Evolutionary conservation across 345 rosid species (phyloP), one percentile per base, ranked within the genome.

Genomic region (Hirschfeldia incana): DNA sequence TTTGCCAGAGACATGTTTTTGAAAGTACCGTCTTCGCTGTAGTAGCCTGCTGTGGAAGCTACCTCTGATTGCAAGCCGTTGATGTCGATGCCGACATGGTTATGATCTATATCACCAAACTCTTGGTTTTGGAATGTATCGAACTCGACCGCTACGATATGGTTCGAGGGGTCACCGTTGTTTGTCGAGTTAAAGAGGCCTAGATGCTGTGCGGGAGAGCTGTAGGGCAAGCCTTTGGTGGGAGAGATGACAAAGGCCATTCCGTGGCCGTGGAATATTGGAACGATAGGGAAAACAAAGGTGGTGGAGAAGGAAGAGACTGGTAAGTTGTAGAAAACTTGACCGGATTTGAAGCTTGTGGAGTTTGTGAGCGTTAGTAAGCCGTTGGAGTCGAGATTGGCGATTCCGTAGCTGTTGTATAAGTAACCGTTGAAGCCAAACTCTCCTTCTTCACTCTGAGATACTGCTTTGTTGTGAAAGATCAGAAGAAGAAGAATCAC

Each of bases 91-190:
- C 73, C 79, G 17, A 58, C 79, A 76, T 76, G 79, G 73, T 76
- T 76, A 76, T 12, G 4, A 80, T 89, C 42, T 5, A 82, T 89
- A 76, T 91, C 95, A 12, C 9, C 69, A 37, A 91, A 83, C 57
- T 87, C 91, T 3, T 49, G 32, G 72, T 76, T 87, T 59, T 6
- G 26, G 4, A 87, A 81, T 0, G 94, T 89, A 72, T 93, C 97
- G 68, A 94, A 87, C 68, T 91, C 98, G 53, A 92, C 95, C 1
- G 94, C 97, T 71, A 94, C 83, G 49, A 92, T 4, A 71, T 87
- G 90, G 78, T 87, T 85, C 3, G 88, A 80, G 69, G 28, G 37
- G 64, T 89, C 74, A 33, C 94, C 93, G 33, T 86, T 76, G 65
- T 8, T 84, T 10, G 85, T 13, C 59, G 0, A 0, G 51, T 89